phyloP scores from a whole-genome alignment of 139 green algal genomes.

The Mesotaenium endlicherianum region DNA sequence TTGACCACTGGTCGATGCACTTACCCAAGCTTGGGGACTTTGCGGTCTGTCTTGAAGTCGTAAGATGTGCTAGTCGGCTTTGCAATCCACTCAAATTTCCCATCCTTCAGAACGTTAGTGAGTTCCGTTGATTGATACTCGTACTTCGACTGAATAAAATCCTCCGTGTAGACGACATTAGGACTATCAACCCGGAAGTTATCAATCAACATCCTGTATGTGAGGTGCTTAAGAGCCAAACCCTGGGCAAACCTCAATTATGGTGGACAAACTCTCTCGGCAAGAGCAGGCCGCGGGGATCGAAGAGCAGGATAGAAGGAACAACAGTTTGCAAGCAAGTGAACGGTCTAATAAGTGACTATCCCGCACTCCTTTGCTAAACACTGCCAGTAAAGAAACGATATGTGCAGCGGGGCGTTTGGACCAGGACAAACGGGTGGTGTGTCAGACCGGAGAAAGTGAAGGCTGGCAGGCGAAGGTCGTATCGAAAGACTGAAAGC shows the following conservation, averaged over 20 bases:
- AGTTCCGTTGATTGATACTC: conserved; percentile 82
- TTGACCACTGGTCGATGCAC: neutral
- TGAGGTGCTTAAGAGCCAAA: neutral
- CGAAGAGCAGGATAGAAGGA: neutral
- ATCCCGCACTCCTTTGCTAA: neutral
- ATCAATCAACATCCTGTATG: conserved; percentile 73
- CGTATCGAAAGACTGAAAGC: too few species aligned
- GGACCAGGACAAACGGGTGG: too few species aligned
- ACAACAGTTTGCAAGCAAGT: neutral
- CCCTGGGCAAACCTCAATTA: too few species aligned
- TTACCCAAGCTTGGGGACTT: conserved; percentile 89
- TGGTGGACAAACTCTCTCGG: neutral
- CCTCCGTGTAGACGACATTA: conserved; percentile 79
- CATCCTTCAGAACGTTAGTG: conserved; percentile 52
- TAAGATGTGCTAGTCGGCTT: conserved; percentile 71
- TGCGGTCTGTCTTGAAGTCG: conserved; percentile 78
- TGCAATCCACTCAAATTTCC: conserved; percentile 68
- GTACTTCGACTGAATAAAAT: conserved; percentile 80
- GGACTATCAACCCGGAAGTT: conserved; percentile 81
- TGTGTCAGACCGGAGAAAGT: too few species aligned
- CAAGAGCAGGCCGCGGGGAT: neutral
- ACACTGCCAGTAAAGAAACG: neutral
- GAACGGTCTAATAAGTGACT: neutral
- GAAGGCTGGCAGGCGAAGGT: too few species aligned
- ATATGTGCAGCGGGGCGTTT: too few species aligned